These are phyloP conservation scores for Exophiala calicioides DNA, from an alignment of 2,329 filamentous ascomycete genomes.

Conservation along the genomic window DNA sequence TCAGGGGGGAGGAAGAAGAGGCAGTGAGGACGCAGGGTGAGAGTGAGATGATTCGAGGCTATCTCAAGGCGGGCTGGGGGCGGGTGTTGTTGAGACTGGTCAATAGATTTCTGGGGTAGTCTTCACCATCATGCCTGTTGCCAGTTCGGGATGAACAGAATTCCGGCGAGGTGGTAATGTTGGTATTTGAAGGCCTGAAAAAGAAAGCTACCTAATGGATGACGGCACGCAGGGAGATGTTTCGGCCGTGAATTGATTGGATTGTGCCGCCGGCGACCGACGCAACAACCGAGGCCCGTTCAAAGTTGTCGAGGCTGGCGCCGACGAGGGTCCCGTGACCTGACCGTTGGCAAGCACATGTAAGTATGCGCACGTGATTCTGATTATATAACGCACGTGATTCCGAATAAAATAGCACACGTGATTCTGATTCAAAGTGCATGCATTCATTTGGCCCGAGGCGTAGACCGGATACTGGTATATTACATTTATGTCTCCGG, in stretches of 20 bases:
- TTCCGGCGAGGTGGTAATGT: not conserved
- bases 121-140: not conserved
- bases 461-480: too few species aligned
- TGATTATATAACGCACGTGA: too few species aligned
- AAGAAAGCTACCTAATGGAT: not conserved
- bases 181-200: not conserved
- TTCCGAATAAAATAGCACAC: too few species aligned
- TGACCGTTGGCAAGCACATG: too few species aligned
- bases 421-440: too few species aligned
- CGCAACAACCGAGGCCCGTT: slow-evolving; percentile 10
- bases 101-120: not conserved
- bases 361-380: too few species aligned
- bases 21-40: not conserved
- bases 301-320: too few species aligned
- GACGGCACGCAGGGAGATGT: slow-evolving; percentile 4
- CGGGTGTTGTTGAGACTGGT: not conserved
- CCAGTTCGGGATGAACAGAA: not conserved
- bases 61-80: not conserved
- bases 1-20: not conserved
- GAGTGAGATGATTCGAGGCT: not conserved
- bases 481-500: too few species aligned
- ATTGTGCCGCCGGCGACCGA: not conserved
- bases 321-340: too few species aligned
- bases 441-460: too few species aligned
- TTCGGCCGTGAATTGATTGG: slow-evolving; percentile 3